Base-by-base conservation (phyloP, 1,139 yeast species). In the Wickerhamiella pararugosa region DNA sequence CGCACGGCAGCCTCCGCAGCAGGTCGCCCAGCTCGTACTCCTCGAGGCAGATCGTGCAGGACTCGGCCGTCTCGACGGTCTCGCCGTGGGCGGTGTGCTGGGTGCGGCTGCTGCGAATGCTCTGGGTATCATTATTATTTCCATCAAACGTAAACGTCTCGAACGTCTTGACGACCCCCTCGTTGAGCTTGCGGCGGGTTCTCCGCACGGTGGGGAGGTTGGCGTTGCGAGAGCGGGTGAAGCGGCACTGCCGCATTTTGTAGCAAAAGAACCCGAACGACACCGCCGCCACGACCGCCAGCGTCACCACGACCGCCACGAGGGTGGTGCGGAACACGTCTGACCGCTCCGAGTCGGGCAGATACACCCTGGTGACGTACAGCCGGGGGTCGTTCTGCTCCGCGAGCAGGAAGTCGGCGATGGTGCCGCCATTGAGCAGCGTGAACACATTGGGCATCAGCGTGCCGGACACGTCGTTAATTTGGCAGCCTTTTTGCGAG, bases 41-140 rank as follows among this genome's bases (percentile, higher is more conserved):
- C 44, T 82, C 93, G 46, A 82, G 70, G 59, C 94, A 82, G 47
- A 82, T 80, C 7, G 92, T 86, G 65, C 94, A 82, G n/a, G 21
- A 27, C 25, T 43, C 48, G 15, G 21, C 7, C 4, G 29, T 27
- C n/a, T 34, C 37, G 11, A 34, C 37, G 7, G 30, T 9, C 11
- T 34, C 37, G 21, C 37, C 30, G 10, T 7, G 27, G 27, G 15
- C 36, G 8, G 8, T 21, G 9, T 25, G 15, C n/a, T 33, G 36
- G 27, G 25, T 33, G 7, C 27, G 25, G 8, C 27, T 25, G 10
- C 27, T 21, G 7, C 25, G 27, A 5, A 33, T 6, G 27, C 10
- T 7, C 7, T 25, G n/a, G 36, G 31, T 29, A 29, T 29, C 8
- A 8, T n/a, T 21, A 7, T 2, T 10, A n/a, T 11, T n/a, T n/a